Base-by-base conservation (phyloP, 2,329 filamentous ascomycete genomes). In the Davidsoniella neocaledoniae region DNA sequence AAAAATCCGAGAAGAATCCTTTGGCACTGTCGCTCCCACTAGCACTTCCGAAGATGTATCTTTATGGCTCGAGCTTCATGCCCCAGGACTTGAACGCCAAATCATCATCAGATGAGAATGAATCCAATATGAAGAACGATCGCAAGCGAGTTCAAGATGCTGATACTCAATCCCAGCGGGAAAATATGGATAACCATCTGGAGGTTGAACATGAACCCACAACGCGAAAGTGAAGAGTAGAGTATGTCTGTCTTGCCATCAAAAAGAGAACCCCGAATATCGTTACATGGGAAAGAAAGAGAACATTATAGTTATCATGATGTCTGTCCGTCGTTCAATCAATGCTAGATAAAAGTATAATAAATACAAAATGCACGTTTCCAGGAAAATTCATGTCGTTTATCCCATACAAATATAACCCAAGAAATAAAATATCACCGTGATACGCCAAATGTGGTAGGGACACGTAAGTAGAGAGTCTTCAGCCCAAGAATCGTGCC, bases 41-140 rank as follows among this genome's bases (percentile, higher is more conserved):
- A 25, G 51, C 51, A 33, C 23, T 53, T n/a, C 51, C 47, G 23
- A 53, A 53, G 40, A 53, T 53, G 51, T 53, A 53, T n/a, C 21
- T 53, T 23, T 53, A 50, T 26, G 51, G 51, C 4, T 50, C 51
- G 5, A 17, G 37, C n/a, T 47, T 43, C 16, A 50, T 53, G 51
- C 51, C 47, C 4, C 47, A 53, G 21, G 51, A 53, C 17, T 17
- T 50, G 29, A 53, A 53, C 38, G 43, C 26, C 8, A 19, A 47
- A 36, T 25, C 25, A 12, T 33, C 29, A 9, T 12, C 12, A 33
- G 25, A 42, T 21, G 40, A 39, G 16, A 16, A 33, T 17, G 40
- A 53, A 8, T n/a, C n/a, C 9, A 16, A 43, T 9, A 29, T 42
- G 40, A 42, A 48, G 39, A 47, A 16, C 29, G 37, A 16, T 7